Conservation (phyloP, 768 basidiomycete species). For the Hericium alpestre region DNA sequence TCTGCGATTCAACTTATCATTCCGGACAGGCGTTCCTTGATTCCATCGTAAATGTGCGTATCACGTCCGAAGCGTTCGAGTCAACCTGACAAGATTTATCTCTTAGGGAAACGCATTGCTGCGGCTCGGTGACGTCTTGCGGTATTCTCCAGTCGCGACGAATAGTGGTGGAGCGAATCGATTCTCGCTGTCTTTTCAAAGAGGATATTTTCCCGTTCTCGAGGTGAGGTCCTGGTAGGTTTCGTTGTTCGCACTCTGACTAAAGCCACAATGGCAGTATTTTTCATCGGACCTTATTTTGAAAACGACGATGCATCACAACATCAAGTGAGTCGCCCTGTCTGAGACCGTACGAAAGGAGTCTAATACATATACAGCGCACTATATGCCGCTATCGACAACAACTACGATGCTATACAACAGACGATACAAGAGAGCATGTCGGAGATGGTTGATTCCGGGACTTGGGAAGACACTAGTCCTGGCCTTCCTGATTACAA, state of each 20-base stretch:
- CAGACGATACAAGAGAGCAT: slow-evolving; percentile 14
- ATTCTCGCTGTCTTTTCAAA: slow-evolving; percentile 21
- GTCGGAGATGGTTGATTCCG: slow-evolving; percentile 13
- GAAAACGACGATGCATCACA: slow-evolving; percentile 21
- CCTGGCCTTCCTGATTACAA: slow-evolving; percentile 2
- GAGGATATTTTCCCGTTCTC: slow-evolving; percentile 22
- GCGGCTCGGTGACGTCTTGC: slow-evolving; percentile 23
- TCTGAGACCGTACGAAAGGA: neutral
- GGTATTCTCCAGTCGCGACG: slow-evolving; percentile 14
- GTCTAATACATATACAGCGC: slow-evolving; percentile 1
- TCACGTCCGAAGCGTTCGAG: neutral
- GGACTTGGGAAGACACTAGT: slow-evolving; percentile 18
- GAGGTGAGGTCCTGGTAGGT: slow-evolving; percentile 10
- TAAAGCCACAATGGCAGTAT: slow-evolving; percentile 14
- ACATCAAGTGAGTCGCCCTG: slow-evolving; percentile 18
- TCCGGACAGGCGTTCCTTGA: slow-evolving; percentile 17
- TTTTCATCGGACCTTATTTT: slow-evolving; percentile 21
- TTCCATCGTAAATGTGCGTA: slow-evolving; percentile 14
- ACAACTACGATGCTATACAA: slow-evolving; percentile 18
- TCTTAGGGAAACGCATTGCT: slow-evolving; percentile 18
- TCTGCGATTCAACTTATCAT: neutral
- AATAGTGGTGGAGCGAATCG: slow-evolving; percentile 4
- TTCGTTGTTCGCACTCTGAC: too few relatives aligned
- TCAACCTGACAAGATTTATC: neutral
- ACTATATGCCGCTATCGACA: slow-evolving; percentile 18